These are phyloP conservation scores for Fusarium sp. DNA, from an alignment of 2,329 filamentous ascomycete species.

Conservation along the genomic window DNA sequence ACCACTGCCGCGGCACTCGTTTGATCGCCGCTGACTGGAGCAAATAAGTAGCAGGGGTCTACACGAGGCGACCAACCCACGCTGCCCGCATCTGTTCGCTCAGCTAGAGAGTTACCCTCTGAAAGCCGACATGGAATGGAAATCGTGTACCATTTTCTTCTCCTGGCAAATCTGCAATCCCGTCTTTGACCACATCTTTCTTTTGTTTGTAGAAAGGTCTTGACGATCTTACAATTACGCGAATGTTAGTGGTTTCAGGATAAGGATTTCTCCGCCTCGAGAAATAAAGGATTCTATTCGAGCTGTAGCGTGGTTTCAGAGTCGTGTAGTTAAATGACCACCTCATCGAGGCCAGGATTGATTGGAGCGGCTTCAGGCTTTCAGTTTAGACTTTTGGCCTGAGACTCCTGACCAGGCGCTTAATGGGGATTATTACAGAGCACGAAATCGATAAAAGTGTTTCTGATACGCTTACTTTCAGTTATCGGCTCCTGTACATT, in stretches of 20 bases:
- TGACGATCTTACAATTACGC: not conserved
- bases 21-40: not conserved
- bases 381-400: not conserved
- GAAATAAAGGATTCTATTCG: not conserved
- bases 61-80: not conserved
- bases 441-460: not conserved
- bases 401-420: not conserved
- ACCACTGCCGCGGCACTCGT: too few relatives aligned
- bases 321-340: not conserved
- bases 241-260: not conserved
- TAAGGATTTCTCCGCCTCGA: not conserved
- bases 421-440: fast-evolving
- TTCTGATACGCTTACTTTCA: not conserved
- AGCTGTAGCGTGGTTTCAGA: not conserved
- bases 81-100: not conserved
- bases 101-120: not conserved
- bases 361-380: not conserved
- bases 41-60: not conserved
- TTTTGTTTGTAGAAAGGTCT: not conserved
- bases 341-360: not conserved
- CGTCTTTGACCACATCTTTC: too few relatives aligned
- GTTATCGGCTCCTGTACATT: not conserved
- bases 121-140: not conserved
- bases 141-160: fast-evolving
- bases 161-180: fast-evolving